Evolutionary conservation across 2,329 filamentous ascomycete species (phyloP), one percentile per base, ranked within the genome.

Genomic region (Fusarium albosuccineum): DNA sequence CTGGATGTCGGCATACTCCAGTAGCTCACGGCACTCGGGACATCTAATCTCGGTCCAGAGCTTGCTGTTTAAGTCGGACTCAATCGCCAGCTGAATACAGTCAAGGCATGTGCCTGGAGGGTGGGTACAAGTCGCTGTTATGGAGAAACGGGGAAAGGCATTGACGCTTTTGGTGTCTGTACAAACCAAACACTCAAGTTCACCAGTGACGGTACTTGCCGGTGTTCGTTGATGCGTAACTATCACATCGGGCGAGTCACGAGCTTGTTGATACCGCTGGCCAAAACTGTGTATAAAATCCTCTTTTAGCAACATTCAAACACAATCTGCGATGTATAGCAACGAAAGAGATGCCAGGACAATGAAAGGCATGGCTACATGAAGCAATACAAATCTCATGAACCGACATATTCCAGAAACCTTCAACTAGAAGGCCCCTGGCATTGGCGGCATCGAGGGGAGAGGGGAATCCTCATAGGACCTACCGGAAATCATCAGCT

Each of bases 21-120:
- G 74, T 0, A 70, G 65, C 27, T 75, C 76, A 4, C 77, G 68
- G 64, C 87, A 89, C 50, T 86, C 82, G 0, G 86, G 85, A 52
- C 87, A 89, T 44, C 75, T 76, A 40, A 88, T 80, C 9, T 82
- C 77, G 34, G 82, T 80, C 80, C 82, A 83, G 2, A 77, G 58
- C 22, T 75, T 77, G 62, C 48, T 74, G 30, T 70, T 69, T 13
- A 82, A 48, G 46, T 80, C 78, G 2, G 74, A 72, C 26, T 68
- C 68, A 37, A 82, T 80, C 3, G 76, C 79, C 7, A 70, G 64
- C 9, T 74, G 70, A 4, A 82, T 29, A 39, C 80, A 82, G 14
- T 74, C 73, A 9, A 77, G 67, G 34, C 80, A 82, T 11, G 77
- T 72, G 1, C 36, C 64, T 3, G 78, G 76, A 1, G 73, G 16